Base-by-base conservation (phyloP, 495 filamentous ascomycete species). In the Lepidopterella palustris region DNA sequence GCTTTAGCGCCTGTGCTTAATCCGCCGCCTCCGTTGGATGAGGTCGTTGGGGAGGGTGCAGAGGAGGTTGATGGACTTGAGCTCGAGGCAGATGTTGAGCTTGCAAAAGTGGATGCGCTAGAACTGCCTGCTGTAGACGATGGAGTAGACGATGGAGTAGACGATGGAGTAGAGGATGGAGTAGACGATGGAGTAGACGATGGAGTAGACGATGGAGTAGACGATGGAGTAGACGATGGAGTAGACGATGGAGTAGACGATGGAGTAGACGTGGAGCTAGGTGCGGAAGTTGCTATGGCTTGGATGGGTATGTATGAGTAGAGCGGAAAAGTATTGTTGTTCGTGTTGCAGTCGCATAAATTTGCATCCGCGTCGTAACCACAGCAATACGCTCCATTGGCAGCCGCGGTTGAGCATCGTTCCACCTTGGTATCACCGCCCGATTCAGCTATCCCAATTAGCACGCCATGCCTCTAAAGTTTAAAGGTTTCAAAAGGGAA, bases 1-100 rank as follows among this genome's bases (percentile, higher is more conserved):
- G 61, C 61, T 45, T 65, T 65, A 21, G 58, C 62, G 3, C 45
- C 62, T 23, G 18, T 52, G 23, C 53, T 57, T 35, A 65, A 4
- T 1, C 62, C 62, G 25, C 62, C 57, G 15, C 48, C 26, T 10
- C 47, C 32, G n/a, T 11, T 1, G 13, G 2, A 2, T 11, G 39
- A 15, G 8, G 39, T 3, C 39, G 39, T 15, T 2, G 39, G 39
- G 39, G 2, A 15, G 39, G 39, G 39, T 20, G 39, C 13, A n/a
- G n/a, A n/a, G n/a, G n/a, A n/a, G n/a, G n/a, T n/a, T n/a, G n/a
- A n/a, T n/a, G n/a, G n/a, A 2, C 39, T 9, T 11, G 39, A 15
- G 8, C 32, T 15, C 8, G 32, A 39, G 32, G 32, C 32, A 8
- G 32, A 8, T 6, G 32, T 15, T 39, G 32, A 39, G 8, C 8